Conservation (phyloP, 2,329 filamentous ascomycete species). For the Periconia sp. region DNA sequence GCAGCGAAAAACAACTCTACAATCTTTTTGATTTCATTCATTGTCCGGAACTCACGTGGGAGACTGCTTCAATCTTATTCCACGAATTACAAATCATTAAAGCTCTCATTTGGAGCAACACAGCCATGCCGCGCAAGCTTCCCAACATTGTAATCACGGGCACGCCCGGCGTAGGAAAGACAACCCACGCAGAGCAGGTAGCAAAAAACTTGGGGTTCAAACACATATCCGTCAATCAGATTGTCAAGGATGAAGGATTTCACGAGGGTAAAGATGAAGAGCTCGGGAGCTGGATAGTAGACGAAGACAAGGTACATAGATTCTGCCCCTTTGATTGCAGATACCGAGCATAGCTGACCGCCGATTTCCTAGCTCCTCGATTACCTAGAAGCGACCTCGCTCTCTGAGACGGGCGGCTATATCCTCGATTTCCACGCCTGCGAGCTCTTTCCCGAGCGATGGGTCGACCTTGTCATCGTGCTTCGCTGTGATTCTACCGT, state of each 20-base stretch:
- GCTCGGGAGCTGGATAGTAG: constrained; percentile 85
- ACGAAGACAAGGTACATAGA: constrained; percentile 81
- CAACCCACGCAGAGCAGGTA: constrained; percentile 82
- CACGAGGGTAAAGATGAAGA: constrained; percentile 88
- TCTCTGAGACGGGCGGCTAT: constrained; percentile 67
- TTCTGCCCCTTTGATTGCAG: background rate
- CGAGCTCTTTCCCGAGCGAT: constrained; percentile 88
- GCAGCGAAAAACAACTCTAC: no score
- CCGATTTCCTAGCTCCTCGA: constrained; percentile 68
- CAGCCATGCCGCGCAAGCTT: constrained; percentile 43
- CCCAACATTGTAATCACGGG: constrained; percentile 96
- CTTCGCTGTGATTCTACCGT: constrained; percentile 77
- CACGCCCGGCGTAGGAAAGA: constrained; percentile 95
- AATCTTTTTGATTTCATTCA: no score
- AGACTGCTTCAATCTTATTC: background rate
- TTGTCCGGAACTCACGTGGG: no score
- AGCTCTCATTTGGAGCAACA: background rate
- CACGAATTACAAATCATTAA: background rate
- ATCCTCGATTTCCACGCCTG: constrained; percentile 99
- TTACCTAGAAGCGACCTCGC: constrained; percentile 79
- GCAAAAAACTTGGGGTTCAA: constrained; percentile 74
- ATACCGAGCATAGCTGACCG: background rate
- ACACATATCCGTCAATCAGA: constrained; percentile 84
- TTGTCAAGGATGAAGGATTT: constrained; percentile 86
- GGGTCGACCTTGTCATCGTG: constrained; percentile 95